phyloP scores from a whole-genome alignment of 805 yeast genomes.

The Debaryomyces hansenii region DNA sequence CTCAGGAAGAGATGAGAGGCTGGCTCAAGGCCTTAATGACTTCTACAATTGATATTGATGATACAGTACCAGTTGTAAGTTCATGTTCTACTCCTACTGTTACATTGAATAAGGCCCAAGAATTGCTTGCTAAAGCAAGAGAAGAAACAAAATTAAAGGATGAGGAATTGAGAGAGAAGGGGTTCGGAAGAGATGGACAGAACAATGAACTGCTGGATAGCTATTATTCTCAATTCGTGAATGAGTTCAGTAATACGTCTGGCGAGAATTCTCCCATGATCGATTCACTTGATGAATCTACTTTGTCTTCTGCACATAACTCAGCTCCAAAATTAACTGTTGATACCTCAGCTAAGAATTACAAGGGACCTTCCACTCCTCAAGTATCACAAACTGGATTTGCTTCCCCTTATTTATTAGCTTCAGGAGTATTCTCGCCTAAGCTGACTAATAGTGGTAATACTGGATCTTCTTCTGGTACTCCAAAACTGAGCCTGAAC shows the following conservation, averaged over 20 bases:
- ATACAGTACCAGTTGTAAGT: conserved; percentile 84
- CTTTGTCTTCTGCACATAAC: conserved; percentile 20
- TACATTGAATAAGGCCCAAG: conserved; percentile 83
- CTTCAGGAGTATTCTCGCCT: conserved; percentile 62
- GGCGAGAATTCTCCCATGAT: conserved; percentile 32
- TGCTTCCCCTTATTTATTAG: conserved; percentile 66
- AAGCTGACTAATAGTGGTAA: conserved; percentile 26
- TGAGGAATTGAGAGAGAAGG: conserved; percentile 48
- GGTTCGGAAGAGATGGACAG: conserved; percentile 25
- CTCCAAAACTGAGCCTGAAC: conserved; percentile 12
- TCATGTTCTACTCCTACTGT: conserved; percentile 96
- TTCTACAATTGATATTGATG: conserved; percentile 95
- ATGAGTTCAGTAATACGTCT: conserved; percentile 21
- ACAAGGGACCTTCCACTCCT: conserved; percentile 39
- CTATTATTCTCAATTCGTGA: conserved; percentile 8
- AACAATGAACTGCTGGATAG: conserved; percentile 7
- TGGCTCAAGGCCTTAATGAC: conserved; percentile 96
- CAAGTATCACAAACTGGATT: conserved; percentile 46
- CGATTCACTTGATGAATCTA: conserved; percentile 33
- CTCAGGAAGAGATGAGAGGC: conserved; percentile 84
- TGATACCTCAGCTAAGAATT: conserved; percentile 25
- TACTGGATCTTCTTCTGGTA: conserved; percentile 13
- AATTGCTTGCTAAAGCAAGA: conserved; percentile 76
- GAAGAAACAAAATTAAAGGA: conserved; percentile 65
- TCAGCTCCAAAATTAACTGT: conserved; percentile 28